Conservation (phyloP, 805 yeast species). For the Allodekkera sacchari region DNA sequence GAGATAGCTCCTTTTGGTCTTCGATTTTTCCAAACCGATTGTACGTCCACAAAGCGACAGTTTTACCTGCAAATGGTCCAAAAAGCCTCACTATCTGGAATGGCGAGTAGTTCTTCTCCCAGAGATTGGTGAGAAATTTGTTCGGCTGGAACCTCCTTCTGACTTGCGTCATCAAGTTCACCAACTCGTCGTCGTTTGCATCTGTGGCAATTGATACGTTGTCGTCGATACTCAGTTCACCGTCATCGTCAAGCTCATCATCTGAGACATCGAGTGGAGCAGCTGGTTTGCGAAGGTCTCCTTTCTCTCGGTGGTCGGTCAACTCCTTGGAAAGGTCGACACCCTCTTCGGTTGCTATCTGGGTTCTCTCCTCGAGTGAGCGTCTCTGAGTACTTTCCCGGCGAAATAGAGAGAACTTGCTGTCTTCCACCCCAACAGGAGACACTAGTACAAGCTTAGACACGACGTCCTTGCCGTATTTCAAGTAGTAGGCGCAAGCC, state of each 20-base stretch:
- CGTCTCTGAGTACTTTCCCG: conserved; percentile 2
- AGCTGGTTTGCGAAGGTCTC: too few species aligned
- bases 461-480: conserved; percentile 41
- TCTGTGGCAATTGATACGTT: conserved; percentile 6
- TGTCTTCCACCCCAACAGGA: conserved; percentile 73
- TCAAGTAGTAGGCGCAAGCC: conserved; percentile 55
- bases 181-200: conserved; percentile 2
- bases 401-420: conserved; percentile 35
- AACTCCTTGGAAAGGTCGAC: conserved; percentile 27
- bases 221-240: conserved; percentile 4
- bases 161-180: conserved; percentile 17
- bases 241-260: conserved; percentile 4
- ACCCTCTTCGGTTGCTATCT: conserved; percentile 17
- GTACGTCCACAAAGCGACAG: conserved; percentile 49
- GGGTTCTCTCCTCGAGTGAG: conserved; percentile 8
- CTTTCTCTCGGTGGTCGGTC: too few species aligned
- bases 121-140: conserved; percentile 31
- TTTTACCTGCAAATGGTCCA: conserved; percentile 48
- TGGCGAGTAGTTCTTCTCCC: conserved; percentile 51
- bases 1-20: conserved; percentile 24
- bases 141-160: conserved; percentile 25
- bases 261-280: too few species aligned
- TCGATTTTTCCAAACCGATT: conserved; percentile 30
- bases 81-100: conserved; percentile 38
- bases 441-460: conserved; percentile 55